A percentile compares a stretch with the other conserved stretches of the same genome.
Conservation (phyloP, 2,329 filamentous ascomycete genomes). For the Aspergillus jensenii region DNA sequence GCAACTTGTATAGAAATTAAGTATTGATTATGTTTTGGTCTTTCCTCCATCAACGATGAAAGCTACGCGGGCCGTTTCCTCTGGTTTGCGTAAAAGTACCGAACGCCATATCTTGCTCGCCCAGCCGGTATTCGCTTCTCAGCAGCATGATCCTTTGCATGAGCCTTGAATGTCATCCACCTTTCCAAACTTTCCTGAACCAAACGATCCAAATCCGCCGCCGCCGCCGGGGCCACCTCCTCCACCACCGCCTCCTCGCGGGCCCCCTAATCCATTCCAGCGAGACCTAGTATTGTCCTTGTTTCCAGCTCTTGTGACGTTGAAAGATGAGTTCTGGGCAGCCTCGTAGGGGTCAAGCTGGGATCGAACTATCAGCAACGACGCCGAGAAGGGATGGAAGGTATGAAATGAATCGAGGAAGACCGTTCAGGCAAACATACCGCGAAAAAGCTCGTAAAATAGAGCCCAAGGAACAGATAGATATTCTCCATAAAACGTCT, state of each 20-base stretch:
- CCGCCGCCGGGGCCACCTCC: slow-evolving; percentile 28
- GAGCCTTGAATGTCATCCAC: slow-evolving; percentile 50
- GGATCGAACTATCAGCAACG: slow-evolving; percentile 14
- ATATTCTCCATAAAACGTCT: slow-evolving; percentile 41
- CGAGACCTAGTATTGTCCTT: slow-evolving; percentile 23
- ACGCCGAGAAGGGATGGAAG: neutral
- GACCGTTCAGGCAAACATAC: slow-evolving; percentile 30
- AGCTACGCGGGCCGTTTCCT: neutral
- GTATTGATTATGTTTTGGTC: neutral
- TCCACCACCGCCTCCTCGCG: slow-evolving; percentile 23
- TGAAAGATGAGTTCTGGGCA: slow-evolving; percentile 48
- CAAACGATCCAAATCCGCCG: slow-evolving; percentile 28
- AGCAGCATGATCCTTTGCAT: slow-evolving; percentile 44
- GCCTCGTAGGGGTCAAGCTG: slow-evolving; percentile 49
- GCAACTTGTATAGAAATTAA: neutral
- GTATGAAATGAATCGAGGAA: neutral
- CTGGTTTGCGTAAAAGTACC: neutral
- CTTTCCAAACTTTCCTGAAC: slow-evolving; percentile 42
- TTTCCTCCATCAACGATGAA: neutral
- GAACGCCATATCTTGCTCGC: neutral
- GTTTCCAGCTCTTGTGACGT: slow-evolving; percentile 35
- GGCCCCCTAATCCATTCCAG: slow-evolving; percentile 23
- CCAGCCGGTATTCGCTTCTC: slow-evolving; percentile 1
- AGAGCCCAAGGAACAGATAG: slow-evolving; percentile 51
- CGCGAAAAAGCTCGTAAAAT: slow-evolving; percentile 50